Conservation (phyloP, 108 stramenopile genomes). For the Parmales sp. region DNA sequence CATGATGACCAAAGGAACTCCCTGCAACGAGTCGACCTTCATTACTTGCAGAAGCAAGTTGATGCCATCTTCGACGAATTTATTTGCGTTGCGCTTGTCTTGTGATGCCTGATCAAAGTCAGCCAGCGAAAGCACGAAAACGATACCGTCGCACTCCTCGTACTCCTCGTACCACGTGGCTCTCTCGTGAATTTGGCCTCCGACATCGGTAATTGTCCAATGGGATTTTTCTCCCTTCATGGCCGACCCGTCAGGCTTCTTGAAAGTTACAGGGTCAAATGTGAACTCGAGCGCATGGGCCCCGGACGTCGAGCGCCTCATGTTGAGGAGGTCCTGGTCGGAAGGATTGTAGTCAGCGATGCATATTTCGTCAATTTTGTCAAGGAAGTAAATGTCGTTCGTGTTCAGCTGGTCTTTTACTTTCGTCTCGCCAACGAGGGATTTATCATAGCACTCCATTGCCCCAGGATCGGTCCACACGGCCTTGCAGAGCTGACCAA, state of each 20-base stretch:
- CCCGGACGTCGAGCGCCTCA: neutral
- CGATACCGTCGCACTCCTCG: neutral
- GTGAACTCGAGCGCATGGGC: conserved; percentile 7
- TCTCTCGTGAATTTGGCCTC: conserved; percentile 6
- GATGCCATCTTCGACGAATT: conserved; percentile 1
- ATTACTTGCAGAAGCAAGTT: conserved; percentile 2
- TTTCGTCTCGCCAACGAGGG: neutral
- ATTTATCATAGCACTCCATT: neutral
- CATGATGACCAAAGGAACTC: neutral
- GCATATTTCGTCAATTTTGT: neutral
- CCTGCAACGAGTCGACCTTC: neutral
- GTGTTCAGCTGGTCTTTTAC: neutral
- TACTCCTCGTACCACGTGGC: conserved; percentile 7
- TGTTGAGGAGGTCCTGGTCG: conserved; percentile 1
- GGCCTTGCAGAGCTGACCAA: neutral
- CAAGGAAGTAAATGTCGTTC: neutral
- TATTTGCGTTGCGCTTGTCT: neutral
- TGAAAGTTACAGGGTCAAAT: neutral
- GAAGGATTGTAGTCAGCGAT: neutral
- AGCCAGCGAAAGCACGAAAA: neutral
- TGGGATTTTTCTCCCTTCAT: neutral
- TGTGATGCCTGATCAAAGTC: neutral
- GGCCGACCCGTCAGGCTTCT: neutral
- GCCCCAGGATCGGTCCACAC: neutral
- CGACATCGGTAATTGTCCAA: conserved; percentile 4